These are phyloP conservation scores for Aurantiochytrium sp. DNA, from an alignment of 108 stramenopile genomes.

Conservation along the genomic window DNA sequence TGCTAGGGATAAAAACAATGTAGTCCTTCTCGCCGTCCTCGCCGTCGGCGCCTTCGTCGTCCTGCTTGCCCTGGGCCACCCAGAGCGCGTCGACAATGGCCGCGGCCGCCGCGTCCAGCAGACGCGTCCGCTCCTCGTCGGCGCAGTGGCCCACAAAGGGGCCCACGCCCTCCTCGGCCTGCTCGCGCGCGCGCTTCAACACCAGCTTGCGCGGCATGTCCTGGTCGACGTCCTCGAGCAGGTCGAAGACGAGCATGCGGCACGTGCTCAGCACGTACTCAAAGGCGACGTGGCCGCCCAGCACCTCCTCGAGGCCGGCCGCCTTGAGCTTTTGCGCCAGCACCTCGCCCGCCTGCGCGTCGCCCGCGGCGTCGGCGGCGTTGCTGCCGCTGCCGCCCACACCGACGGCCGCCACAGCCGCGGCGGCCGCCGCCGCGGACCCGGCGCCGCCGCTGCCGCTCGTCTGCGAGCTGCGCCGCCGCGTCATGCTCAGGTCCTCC, in stretches of 20 bases:
- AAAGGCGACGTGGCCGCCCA: not conserved
- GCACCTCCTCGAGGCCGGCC: not conserved
- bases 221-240: conserved; percentile 9
- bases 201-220: not conserved
- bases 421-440: not conserved
- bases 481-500: conserved; percentile 66
- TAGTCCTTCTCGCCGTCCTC: conserved; percentile 13
- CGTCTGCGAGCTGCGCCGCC: not conserved
- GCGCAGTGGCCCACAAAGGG: not conserved
- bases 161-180: not conserved
- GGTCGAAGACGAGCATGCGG: not conserved
- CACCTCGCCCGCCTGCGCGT: not conserved
- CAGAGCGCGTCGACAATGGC: not conserved
- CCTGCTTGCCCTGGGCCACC: conserved; percentile 11
- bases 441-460: not conserved
- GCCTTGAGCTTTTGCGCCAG: not conserved
- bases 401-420: not conserved
- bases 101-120: not conserved
- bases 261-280: not conserved
- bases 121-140: not conserved
- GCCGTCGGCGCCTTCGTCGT: not conserved
- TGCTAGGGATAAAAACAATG: conserved; percentile 15
- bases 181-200: not conserved
- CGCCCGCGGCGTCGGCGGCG: not conserved
- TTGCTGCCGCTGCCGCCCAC: not conserved